phyloP scores from a whole-genome alignment of 2,329 filamentous ascomycete genomes.

The Claviceps monticola region DNA sequence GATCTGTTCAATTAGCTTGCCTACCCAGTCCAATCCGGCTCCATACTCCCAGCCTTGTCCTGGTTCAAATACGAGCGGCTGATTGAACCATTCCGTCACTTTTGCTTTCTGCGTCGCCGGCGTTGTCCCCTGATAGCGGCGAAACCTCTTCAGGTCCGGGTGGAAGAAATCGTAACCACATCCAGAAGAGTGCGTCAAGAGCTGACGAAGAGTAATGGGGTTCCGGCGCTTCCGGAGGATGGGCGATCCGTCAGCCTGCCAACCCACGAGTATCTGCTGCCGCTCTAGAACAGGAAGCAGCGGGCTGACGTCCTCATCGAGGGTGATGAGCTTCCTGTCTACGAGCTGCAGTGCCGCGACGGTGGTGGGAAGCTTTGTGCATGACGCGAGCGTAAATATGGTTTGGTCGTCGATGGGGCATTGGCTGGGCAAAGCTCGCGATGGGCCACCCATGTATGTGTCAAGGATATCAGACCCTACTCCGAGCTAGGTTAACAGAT shows the following conservation, averaged over 20 bases:
- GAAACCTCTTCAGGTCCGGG: constrained; percentile 5
- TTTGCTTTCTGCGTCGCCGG: background rate
- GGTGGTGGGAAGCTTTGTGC: constrained; percentile 32
- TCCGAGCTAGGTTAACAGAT: background rate
- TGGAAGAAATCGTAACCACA: constrained; percentile 29
- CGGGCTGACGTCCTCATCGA: background rate
- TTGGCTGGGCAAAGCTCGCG: background rate
- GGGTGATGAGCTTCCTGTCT: constrained; percentile 20
- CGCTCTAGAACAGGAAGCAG: constrained; percentile 30
- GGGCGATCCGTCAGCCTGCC: constrained; percentile 23
- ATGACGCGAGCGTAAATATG: constrained; percentile 17
- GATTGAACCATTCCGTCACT: constrained; percentile 20
- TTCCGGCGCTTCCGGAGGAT: constrained; percentile 18
- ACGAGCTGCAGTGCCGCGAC: constrained; percentile 41
- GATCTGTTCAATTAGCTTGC: constrained; percentile 33
- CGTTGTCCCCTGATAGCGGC: background rate
- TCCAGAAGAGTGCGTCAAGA: constrained; percentile 39
- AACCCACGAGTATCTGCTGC: constrained; percentile 35
- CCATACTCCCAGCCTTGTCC: constrained; percentile 38
- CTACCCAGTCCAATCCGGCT: constrained; percentile 36
- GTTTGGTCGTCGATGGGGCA: background rate
- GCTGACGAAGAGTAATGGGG: constrained; percentile 34
- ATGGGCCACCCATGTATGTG: background rate
- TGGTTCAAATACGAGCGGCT: constrained; percentile 27
- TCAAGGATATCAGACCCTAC: background rate